phyloP scores from a whole-genome alignment of 1,284 basidiomycete genomes.

The Phlebopus sp. region DNA sequence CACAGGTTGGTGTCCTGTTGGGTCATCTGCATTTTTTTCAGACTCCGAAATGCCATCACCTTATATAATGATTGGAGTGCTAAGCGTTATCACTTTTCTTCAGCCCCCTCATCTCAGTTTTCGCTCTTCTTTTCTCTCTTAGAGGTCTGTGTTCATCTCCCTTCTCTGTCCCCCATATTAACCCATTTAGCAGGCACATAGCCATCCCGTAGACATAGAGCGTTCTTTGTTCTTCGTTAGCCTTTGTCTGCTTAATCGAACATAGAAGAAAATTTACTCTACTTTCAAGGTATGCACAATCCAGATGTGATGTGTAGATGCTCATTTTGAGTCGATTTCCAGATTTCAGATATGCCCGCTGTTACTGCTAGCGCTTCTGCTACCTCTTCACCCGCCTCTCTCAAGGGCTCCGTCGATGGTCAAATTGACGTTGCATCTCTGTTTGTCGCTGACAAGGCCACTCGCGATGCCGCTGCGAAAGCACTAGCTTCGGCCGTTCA shows the following conservation, averaged over 20 bases:
- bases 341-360: slow-evolving; percentile 71
- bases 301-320: neutral
- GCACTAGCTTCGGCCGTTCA: slow-evolving; percentile 72
- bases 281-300: slow-evolving; percentile 36
- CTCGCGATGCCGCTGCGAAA: slow-evolving; percentile 67
- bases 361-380: slow-evolving; percentile 51
- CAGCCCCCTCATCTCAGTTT: slow-evolving; percentile 27
- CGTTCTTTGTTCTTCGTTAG: slow-evolving; percentile 47
- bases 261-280: slow-evolving; percentile 31
- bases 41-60: slow-evolving; percentile 25
- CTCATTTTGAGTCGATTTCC: slow-evolving; percentile 10
- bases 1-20: slow-evolving; percentile 5
- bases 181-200: slow-evolving; percentile 42
- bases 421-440: slow-evolving; percentile 65
- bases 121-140: slow-evolving; percentile 38
- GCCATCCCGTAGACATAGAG: slow-evolving; percentile 55
- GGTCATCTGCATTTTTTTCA: slow-evolving; percentile 23
- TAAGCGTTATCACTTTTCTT: slow-evolving; percentile 4
- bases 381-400: slow-evolving; percentile 54
- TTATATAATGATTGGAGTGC: slow-evolving; percentile 17
- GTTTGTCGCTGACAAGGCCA: slow-evolving; percentile 71
- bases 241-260: slow-evolving; percentile 44
- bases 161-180: slow-evolving; percentile 1
- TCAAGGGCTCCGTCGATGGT: slow-evolving; percentile 62
- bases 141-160: slow-evolving; percentile 42